Base-by-base conservation (phyloP, 2,329 filamentous ascomycete genomes). In the Fusarium sp. region DNA sequence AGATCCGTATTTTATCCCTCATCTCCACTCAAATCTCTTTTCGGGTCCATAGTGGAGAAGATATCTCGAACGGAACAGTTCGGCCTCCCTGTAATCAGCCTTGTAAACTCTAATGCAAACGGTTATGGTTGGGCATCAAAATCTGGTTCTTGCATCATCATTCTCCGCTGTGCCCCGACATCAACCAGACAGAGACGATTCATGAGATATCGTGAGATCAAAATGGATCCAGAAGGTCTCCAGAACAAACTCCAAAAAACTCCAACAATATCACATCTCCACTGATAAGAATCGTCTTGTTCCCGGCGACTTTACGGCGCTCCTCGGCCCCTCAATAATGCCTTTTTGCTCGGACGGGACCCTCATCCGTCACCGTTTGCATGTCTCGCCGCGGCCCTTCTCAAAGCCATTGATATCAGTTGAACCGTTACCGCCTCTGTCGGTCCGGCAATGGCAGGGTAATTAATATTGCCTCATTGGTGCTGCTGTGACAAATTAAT, bases 291-390 rank as follows among this genome's bases (percentile, higher is more conserved):
- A 38, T 42, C 38, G 56, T 42, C 41, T 36, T 49, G 56, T 55
- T 66, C 38, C 56, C 66, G 70, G 70, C 70, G 45, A 61, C 70
- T 73, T 60, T 65, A 31, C 70, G 70, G 70, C 58, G 64, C 49
- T 72, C 54, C 64, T 72, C 69, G 69, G 70, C 59, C 70, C 69
- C 70, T 72, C 69, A 72, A 54, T 69, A 70, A 69, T 52, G 55
- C 64, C 66, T 42, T 66, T 49, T 67, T 45, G 41, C 41, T 58
- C 24, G 41, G 41, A 45, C 41, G 41, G 41, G 61, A 44, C 42
- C 42, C 51, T 66, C 42, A 35, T 58, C 14, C 49, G 28, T 49
- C 47, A 44, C 56, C 48, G 48, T 56, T 69, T 49, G 55, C 36
- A 42, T 63, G 39, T 35, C 41, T 67, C 41, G 47, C 38, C 44